These are phyloP conservation scores for Psilocybe cyanescens DNA, from an alignment of 768 basidiomycete species.

Conservation along the genomic window DNA sequence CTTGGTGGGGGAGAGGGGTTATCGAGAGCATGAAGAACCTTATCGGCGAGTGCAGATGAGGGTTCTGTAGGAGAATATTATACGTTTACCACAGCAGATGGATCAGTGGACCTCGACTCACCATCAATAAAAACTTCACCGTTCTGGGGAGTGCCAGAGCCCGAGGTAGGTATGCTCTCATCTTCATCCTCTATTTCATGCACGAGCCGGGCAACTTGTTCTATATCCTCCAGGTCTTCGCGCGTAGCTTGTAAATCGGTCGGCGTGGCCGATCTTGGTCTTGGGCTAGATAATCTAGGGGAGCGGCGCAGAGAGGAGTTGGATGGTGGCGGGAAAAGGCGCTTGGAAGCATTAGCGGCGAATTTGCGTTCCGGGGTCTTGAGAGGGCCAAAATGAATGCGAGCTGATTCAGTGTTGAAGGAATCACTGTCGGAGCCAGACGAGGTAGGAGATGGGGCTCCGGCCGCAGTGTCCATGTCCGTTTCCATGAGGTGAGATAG, in stretches of 20 bases:
- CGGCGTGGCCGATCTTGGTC: slow-evolving; percentile 29
- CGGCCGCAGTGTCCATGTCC: slow-evolving; percentile 22
- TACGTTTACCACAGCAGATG: slow-evolving; percentile 3
- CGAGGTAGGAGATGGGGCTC: slow-evolving; percentile 26
- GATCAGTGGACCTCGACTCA: slow-evolving; percentile 31
- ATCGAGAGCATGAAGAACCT: slow-evolving; percentile 68
- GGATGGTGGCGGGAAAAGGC: slow-evolving; percentile 27
- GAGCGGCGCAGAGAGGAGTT: slow-evolving; percentile 47
- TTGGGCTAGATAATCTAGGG: slow-evolving; percentile 49
- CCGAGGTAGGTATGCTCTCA: slow-evolving; percentile 31
- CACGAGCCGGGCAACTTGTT: slow-evolving; percentile 28
- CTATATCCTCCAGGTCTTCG: slow-evolving; percentile 32
- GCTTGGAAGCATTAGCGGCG: slow-evolving; percentile 32
- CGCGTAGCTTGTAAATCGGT: slow-evolving; percentile 17
- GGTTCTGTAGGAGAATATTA: slow-evolving; percentile 49
- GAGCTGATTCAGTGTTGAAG: slow-evolving; percentile 45
- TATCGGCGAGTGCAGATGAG: slow-evolving; percentile 66
- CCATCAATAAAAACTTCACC: slow-evolving; percentile 47
- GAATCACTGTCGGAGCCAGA: slow-evolving; percentile 43
- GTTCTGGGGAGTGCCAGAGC: slow-evolving; percentile 53
- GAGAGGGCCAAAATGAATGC: slow-evolving; percentile 53
- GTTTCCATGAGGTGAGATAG: slow-evolving; percentile 11
- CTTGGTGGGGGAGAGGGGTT: slow-evolving; percentile 72
- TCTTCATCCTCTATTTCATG: slow-evolving; percentile 35
- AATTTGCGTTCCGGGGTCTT: slow-evolving; percentile 58